Conservation (phyloP, 1,139 yeast genomes). For the Candida sanyaensis region DNA sequence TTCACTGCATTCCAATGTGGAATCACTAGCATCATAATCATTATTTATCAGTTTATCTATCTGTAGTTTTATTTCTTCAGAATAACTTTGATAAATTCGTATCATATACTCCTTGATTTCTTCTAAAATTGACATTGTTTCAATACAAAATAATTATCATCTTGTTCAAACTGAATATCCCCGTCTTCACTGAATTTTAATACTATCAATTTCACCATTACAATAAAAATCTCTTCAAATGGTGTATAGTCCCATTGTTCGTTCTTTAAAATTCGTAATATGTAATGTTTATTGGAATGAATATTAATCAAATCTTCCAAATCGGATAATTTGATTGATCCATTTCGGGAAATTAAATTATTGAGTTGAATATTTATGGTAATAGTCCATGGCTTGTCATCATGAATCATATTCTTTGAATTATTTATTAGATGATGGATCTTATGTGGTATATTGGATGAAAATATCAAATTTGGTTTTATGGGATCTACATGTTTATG, state of each 20-base stretch:
- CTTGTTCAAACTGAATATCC: constrained; percentile 29
- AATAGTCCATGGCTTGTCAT: constrained; percentile 15
- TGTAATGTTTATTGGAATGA: constrained; percentile 4
- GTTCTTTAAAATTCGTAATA: constrained; percentile 3
- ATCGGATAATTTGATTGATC: constrained; percentile 31
- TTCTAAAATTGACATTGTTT: constrained; percentile 26
- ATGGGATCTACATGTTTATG: constrained; percentile 10
- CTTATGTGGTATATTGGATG: constrained; percentile 36
- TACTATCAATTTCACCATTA: constrained; percentile 27
- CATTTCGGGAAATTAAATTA: constrained; percentile 32
- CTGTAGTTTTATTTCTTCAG: background rate
- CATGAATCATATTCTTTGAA: background rate
- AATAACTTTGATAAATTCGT: constrained; percentile 2
- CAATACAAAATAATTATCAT: constrained; percentile 35
- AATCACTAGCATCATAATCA: constrained; percentile 12
- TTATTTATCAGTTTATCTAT: background rate
- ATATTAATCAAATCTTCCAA: constrained; percentile 9
- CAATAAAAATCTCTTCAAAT: constrained; percentile 35
- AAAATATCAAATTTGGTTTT: constrained; percentile 43
- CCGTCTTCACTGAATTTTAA: constrained; percentile 20
- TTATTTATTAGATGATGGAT: constrained; percentile 14
- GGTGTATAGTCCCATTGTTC: constrained; percentile 3
- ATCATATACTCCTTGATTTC: constrained; percentile 32
- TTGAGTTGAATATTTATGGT: constrained; percentile 40
- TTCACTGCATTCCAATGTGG: constrained; percentile 17